These are phyloP conservation scores for Sisymbrium irio DNA, from an alignment of 345 rosid genomes.

Conservation along the genomic window DNA sequence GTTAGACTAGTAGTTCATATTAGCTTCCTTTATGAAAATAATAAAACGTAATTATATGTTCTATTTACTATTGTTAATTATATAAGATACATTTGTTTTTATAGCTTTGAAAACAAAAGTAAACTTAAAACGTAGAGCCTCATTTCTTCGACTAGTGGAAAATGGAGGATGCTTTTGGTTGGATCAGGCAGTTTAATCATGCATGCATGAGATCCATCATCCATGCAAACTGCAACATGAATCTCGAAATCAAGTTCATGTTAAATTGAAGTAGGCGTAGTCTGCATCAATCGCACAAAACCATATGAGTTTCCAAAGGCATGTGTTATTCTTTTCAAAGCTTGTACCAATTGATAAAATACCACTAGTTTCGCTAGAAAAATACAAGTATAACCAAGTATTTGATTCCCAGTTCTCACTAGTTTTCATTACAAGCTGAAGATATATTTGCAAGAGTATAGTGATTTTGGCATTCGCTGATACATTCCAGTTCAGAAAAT, in stretches of 20 bases:
- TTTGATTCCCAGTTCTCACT: not conserved
- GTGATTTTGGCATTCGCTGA: too few relatives aligned
- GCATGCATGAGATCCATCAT: not conserved
- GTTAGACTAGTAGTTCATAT: not conserved
- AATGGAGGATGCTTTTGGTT: not conserved
- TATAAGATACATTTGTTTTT: too few relatives aligned
- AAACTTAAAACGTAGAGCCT: too few relatives aligned
- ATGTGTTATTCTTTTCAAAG: too few relatives aligned
- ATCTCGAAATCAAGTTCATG: not conserved
- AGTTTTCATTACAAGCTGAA: not conserved
- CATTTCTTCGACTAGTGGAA: too few relatives aligned
- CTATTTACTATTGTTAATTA: too few relatives aligned
- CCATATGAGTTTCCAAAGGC: too few relatives aligned
- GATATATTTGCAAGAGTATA: not conserved
- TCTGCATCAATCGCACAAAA: not conserved
- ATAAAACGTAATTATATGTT: not conserved
- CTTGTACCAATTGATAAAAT: too few relatives aligned
- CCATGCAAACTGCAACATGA: not conserved
- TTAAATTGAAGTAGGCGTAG: not conserved
- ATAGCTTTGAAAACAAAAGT: too few relatives aligned
- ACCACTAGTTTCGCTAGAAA: not conserved
- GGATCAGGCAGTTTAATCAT: not conserved
- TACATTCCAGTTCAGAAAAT: too few relatives aligned
- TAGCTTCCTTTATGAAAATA: not conserved
- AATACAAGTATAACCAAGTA: not conserved